Evolutionary conservation across 1,139 yeast species (phyloP), one percentile per base, ranked within the genome.

Genomic region (Geotrichum siamense): DNA sequence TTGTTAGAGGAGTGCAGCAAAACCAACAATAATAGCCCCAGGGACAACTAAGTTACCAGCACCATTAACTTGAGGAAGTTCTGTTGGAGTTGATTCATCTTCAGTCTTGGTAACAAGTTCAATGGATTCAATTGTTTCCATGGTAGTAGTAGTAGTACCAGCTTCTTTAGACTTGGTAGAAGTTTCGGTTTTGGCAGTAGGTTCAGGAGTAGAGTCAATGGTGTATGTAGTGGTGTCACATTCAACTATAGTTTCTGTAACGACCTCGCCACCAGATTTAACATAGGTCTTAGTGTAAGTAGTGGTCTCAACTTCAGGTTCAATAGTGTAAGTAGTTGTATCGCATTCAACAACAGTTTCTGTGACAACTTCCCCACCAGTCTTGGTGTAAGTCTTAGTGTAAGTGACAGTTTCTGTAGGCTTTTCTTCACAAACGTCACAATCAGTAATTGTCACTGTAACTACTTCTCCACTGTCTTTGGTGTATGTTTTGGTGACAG

Each of bases 41-140:
- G 32, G 23, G 19, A 33, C 6, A 9, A 26, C 32, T 12, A 26
- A n/a, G 2, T 19, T 17, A 36, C 10, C 30, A 16, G 32, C 39
- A 36, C 39, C 39, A 23, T 36, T 26, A n/a, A 36, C 39, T 36
- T 36, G 39, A 27, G 32, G 28, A 26, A 36, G 16, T 5, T 30
- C 26, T 8, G 32, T 26, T 3, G 19, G 15, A 5, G 25, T 30
- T 26, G 39, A 15, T 36, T 36, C 20, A 12, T 3, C 10, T 15
- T 15, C 22, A n/a, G 15, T 12, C 10, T 19, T 3, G 6, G 37
- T 33, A 9, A 20, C 37, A 10, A 16, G 15, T n/a, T n/a, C 16
- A 13, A 34, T 16, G 8, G n/a, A 12, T n/a, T 27, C n/a, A 10
- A n/a, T 23, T 17, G 16, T 13, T 13, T 26, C 31, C 13, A 32